These are phyloP conservation scores for Niveomyces coronatus DNA, from an alignment of 2,329 filamentous ascomycete species.

Conservation along the genomic window DNA sequence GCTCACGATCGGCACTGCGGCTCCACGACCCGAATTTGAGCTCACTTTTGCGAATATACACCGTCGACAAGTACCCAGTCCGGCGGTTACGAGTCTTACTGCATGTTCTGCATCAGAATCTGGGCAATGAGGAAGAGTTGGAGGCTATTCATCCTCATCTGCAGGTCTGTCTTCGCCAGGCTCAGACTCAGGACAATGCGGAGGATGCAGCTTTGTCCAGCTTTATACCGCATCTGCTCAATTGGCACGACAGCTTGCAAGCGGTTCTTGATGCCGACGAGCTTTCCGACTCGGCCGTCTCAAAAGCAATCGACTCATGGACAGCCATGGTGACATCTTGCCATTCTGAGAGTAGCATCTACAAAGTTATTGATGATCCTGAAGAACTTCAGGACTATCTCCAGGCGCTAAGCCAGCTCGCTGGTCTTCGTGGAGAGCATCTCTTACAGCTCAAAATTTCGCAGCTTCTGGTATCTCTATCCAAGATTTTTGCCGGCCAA, in stretches of 20 bases:
- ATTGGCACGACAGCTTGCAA: slow-evolving; percentile 33
- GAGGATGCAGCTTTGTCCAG: slow-evolving; percentile 34
- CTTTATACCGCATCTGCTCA: slow-evolving; percentile 39
- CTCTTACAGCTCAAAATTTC: slow-evolving; percentile 29
- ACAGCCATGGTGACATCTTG: slow-evolving; percentile 29
- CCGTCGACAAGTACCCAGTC: slow-evolving; percentile 39
- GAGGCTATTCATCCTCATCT: slow-evolving; percentile 29
- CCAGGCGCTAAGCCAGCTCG: slow-evolving; percentile 39
- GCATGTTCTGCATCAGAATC: slow-evolving; percentile 35
- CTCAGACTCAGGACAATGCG: slow-evolving; percentile 26
- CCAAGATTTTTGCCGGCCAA: slow-evolving; percentile 24
- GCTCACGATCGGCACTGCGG: slow-evolving; percentile 24
- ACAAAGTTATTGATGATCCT: slow-evolving; percentile 37
- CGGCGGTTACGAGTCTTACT: slow-evolving; percentile 42
- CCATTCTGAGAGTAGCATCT: slow-evolving; percentile 30
- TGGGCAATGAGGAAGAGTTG: slow-evolving; percentile 33
- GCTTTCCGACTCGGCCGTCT: slow-evolving; percentile 22
- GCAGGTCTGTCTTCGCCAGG: slow-evolving; percentile 25
- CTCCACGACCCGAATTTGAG: slow-evolving; percentile 36
- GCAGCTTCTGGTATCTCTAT: slow-evolving; percentile 21
- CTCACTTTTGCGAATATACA: slow-evolving; percentile 39
- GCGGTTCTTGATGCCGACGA: slow-evolving; percentile 29
- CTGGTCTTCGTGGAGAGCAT: slow-evolving; percentile 40
- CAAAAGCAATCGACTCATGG: slow-evolving; percentile 34
- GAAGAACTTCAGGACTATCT: slow-evolving; percentile 39